Percentiles rank a stretch among this genome's conserved stretches.
Conservation (phyloP, 2,329 filamentous ascomycete genomes). For the Cladorrhinum sp. region DNA sequence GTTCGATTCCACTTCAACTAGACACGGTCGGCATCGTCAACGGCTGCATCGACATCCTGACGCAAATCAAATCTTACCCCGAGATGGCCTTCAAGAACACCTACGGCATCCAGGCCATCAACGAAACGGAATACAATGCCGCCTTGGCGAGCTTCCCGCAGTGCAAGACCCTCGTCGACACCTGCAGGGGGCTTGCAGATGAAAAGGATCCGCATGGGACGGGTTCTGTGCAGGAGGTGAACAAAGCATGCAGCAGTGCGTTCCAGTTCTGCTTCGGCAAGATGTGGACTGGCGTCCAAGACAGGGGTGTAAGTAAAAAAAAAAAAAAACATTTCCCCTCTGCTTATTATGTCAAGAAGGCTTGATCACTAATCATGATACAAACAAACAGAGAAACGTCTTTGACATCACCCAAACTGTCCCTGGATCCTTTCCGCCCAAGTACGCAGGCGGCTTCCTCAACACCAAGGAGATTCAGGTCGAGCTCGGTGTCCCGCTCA, state of each 20-base stretch:
- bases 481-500: constrained; percentile 57
- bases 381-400: constrained; percentile 37
- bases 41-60: constrained; percentile 49
- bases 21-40: constrained; percentile 56
- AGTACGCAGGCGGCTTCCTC: constrained; percentile 52
- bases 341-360: background rate
- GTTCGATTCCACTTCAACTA: constrained; percentile 40
- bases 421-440: constrained; percentile 47
- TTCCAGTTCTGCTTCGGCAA: constrained; percentile 20
- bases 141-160: constrained; percentile 20
- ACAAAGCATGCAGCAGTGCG: constrained; percentile 19
- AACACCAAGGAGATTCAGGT: constrained; percentile 53
- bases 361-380: background rate
- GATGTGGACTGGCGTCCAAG: constrained; percentile 10
- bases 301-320: constrained; percentile 8
- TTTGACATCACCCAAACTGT: constrained; percentile 53
- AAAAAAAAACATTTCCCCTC: too few relatives aligned
- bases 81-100: constrained; percentile 46
- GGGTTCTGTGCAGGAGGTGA: constrained; percentile 22
- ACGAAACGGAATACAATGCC: constrained; percentile 17
- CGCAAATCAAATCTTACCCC: constrained; percentile 43
- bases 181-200: constrained; percentile 15
- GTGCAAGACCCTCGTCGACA: constrained; percentile 15
- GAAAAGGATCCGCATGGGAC: constrained; percentile 15
- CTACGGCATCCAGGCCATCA: constrained; percentile 30